Conservation (phyloP, 176 grass and related monocot genomes). For the Phoenix roebelenii region DNA sequence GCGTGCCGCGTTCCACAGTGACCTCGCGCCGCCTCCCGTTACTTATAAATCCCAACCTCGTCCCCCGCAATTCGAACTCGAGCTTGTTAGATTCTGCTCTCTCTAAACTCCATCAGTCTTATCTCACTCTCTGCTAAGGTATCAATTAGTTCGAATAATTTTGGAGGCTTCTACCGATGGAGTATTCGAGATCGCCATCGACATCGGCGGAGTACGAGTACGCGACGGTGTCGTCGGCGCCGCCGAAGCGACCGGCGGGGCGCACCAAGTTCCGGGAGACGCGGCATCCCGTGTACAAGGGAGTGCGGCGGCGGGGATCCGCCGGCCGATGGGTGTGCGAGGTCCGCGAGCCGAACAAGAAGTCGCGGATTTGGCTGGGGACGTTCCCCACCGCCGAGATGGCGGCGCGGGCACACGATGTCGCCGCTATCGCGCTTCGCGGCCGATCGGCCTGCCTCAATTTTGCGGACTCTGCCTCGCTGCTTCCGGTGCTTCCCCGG, state of each 20-base stretch:
- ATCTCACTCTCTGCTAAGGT: too few relatives aligned
- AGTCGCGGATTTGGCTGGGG: constrained; percentile 72
- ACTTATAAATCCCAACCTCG: too few relatives aligned
- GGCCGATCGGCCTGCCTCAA: constrained; percentile 38
- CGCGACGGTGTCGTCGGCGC: constrained; percentile 29
- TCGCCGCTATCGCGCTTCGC: constrained; percentile 40
- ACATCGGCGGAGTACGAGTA: constrained; percentile 3
- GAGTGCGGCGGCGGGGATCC: constrained; percentile 47
- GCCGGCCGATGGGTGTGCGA: constrained; percentile 63
- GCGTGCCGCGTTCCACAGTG: too few relatives aligned
- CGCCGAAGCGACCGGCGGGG: constrained; percentile 54
- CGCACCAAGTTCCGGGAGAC: constrained; percentile 83
- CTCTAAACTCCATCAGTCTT: too few relatives aligned
- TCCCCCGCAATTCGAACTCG: too few relatives aligned
- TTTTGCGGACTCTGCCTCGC: constrained; percentile 51
- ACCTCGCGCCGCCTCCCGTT: too few relatives aligned
- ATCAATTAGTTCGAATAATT: too few relatives aligned
- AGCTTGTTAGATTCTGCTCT: too few relatives aligned
- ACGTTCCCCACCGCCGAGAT: constrained; percentile 55
- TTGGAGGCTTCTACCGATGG: too few relatives aligned
- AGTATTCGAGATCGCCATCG: constrained; percentile 20
- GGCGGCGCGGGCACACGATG: constrained; percentile 61
- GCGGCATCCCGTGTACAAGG: constrained; percentile 66
- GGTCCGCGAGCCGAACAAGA: constrained; percentile 46
- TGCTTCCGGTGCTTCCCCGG: constrained; percentile 14